Evolutionary conservation across 768 basidiomycete genomes (phyloP).

Genomic region (Lactarius evosmus): DNA sequence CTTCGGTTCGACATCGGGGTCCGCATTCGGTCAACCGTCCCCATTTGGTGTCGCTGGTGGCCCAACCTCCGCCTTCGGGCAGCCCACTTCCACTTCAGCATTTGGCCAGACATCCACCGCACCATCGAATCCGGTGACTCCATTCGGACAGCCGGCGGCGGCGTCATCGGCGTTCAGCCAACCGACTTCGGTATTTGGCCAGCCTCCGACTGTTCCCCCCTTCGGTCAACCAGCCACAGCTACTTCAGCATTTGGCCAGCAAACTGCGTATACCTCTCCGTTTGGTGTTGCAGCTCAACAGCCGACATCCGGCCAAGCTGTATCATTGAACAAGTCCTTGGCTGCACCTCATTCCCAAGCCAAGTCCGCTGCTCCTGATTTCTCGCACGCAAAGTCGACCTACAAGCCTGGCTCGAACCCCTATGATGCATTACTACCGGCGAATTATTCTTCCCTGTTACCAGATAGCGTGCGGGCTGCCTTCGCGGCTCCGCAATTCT

Average conservation of each 20-base stretch:
- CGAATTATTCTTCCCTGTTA: constrained; percentile 51
- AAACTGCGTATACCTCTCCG: constrained; percentile 37
- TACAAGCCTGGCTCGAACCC: constrained; percentile 48
- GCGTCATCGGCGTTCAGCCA: constrained; percentile 35
- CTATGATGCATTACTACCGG: constrained; percentile 53
- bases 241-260: constrained; percentile 47
- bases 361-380: constrained; percentile 31
- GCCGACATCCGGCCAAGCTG: constrained; percentile 13
- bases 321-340: background rate
- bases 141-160: constrained; percentile 29
- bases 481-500: constrained; percentile 54
- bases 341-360: constrained; percentile 24
- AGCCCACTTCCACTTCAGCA: constrained; percentile 7
- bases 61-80: constrained; percentile 14
- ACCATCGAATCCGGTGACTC: constrained; percentile 1
- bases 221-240: constrained; percentile 44
- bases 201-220: constrained; percentile 44
- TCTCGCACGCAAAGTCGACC: constrained; percentile 35
- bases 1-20: constrained; percentile 28
- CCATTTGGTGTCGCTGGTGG: constrained; percentile 7
- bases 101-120: constrained; percentile 19
- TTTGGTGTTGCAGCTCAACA: constrained; percentile 36
- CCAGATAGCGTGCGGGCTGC: constrained; percentile 49
- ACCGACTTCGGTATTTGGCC: constrained; percentile 34
- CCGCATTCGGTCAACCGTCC: constrained; percentile 38